Percentiles rank a stretch among this genome's conserved stretches.
These are phyloP conservation scores for Rhodotorula paludigena DNA, from an alignment of 768 basidiomycete genomes.

Conservation along the genomic window DNA sequence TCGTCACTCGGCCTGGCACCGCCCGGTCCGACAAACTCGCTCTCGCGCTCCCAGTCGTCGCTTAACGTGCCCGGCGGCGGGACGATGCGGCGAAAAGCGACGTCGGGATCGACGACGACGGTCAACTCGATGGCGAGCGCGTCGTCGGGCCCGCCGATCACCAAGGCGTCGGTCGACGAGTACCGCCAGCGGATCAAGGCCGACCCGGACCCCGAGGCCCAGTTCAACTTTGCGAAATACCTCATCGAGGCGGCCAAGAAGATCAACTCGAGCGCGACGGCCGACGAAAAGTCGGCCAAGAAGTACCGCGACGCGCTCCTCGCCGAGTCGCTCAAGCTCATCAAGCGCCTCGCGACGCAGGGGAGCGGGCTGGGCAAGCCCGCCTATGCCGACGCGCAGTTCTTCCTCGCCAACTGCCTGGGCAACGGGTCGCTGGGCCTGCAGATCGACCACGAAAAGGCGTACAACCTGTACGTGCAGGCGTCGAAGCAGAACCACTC, in stretches of 20 bases:
- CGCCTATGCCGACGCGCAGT: conserved; percentile 92
- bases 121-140: conserved; percentile 2
- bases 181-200: conserved; percentile 95
- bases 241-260: conserved; percentile 96
- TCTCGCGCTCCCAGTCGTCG: conserved; percentile 23
- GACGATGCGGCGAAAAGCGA: conserved; percentile 19
- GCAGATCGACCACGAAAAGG: conserved; percentile 93
- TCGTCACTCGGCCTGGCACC: conserved; percentile 11
- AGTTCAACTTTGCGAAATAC: conserved; percentile 97
- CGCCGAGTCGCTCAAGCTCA: conserved; percentile 80
- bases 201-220: conserved; percentile 96
- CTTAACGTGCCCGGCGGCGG: conserved; percentile 31
- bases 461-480: conserved; percentile 93
- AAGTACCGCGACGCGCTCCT: conserved; percentile 86
- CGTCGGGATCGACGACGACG: conserved; percentile 4
- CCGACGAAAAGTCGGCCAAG: conserved; percentile 62
- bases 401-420: conserved; percentile 95
- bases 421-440: conserved; percentile 94
- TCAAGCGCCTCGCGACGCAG: conserved; percentile 86
- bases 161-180: conserved; percentile 84
- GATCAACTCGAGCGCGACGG: conserved; percentile 55
- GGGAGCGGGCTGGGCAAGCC: conserved; percentile 55
- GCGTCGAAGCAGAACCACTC: conserved; percentile 96
- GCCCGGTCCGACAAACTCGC: not conserved
- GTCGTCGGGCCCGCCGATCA: conserved; percentile 39